phyloP scores from a whole-genome alignment of 192 early-diverging fungal genomes.

The Pilobolus umbonatus region DNA sequence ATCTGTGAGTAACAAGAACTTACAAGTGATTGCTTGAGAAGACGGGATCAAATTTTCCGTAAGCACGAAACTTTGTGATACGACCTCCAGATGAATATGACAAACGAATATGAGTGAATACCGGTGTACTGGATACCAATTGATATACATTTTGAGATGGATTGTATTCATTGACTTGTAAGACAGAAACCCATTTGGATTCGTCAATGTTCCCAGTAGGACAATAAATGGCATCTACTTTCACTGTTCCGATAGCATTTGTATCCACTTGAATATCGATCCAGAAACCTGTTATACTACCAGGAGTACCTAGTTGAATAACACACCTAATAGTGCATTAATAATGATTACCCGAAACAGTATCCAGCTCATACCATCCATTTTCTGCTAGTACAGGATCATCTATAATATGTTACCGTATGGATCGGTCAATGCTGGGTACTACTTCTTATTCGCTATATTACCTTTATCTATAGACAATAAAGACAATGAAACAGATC shows the following conservation, averaged over 20 bases:
- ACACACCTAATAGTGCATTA: constrained; percentile 42
- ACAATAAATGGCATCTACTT: constrained; percentile 85
- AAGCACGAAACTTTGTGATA: constrained; percentile 71
- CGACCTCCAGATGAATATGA: constrained; percentile 78
- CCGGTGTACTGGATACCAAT: constrained; percentile 38
- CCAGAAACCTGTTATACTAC: constrained; percentile 75
- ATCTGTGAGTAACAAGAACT: constrained; percentile 3
- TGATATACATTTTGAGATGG: constrained; percentile 60
- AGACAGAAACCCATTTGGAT: constrained; percentile 43
- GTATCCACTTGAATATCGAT: no score
- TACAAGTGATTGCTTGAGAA: constrained; percentile 41
- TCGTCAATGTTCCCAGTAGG: constrained; percentile 80
- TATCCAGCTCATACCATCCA: no score
- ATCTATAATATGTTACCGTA: no score
- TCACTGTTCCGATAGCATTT: no score
- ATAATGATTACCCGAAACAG: no score
- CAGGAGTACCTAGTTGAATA: constrained; percentile 81
- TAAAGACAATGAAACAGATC: no score
- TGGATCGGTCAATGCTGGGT: no score
- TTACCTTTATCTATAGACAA: no score
- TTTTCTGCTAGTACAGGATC: no score
- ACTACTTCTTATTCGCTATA: no score
- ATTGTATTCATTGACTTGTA: constrained; percentile 41
- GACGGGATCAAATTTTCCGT: constrained; percentile 57
- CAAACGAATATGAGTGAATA: constrained; percentile 67